phyloP scores from a whole-genome alignment of 768 basidiomycete genomes.

The Suillus clintonianus region DNA sequence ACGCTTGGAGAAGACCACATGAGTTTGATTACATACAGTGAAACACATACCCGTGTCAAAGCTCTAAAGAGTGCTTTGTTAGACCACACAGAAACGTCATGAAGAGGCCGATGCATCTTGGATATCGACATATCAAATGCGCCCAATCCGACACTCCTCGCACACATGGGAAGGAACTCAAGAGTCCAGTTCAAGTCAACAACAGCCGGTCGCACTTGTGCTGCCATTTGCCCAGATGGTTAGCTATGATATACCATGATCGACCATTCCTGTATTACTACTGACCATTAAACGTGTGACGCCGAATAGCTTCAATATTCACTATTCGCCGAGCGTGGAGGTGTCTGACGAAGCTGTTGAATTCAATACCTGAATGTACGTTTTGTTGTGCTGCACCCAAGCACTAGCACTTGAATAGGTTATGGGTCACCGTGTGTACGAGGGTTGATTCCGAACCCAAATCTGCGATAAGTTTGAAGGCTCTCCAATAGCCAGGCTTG shows the following conservation, averaged over 20 bases:
- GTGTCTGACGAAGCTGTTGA: background rate
- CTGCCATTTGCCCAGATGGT: background rate
- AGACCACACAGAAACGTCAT: background rate
- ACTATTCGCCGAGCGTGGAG: background rate
- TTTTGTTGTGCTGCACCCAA: background rate
- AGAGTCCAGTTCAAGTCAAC: background rate
- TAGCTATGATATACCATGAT: background rate
- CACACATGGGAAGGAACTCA: background rate
- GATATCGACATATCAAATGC: background rate
- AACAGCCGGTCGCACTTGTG: background rate
- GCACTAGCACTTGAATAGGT: background rate
- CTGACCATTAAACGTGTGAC: background rate
- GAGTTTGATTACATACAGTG: slow-evolving; percentile 1
- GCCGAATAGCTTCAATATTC: background rate
- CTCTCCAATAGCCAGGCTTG: background rate
- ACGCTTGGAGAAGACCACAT: background rate
- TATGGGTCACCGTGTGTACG: background rate
- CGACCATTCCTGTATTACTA: background rate
- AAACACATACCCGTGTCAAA: background rate
- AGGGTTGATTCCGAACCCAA: background rate
- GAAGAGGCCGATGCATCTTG: background rate
- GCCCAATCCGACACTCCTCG: background rate
- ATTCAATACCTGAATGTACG: background rate
- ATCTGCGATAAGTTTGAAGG: background rate
- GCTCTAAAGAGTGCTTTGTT: background rate